Conservation (phyloP, 2,329 filamentous ascomycete genomes). For the Fonsecaea nubica region DNA sequence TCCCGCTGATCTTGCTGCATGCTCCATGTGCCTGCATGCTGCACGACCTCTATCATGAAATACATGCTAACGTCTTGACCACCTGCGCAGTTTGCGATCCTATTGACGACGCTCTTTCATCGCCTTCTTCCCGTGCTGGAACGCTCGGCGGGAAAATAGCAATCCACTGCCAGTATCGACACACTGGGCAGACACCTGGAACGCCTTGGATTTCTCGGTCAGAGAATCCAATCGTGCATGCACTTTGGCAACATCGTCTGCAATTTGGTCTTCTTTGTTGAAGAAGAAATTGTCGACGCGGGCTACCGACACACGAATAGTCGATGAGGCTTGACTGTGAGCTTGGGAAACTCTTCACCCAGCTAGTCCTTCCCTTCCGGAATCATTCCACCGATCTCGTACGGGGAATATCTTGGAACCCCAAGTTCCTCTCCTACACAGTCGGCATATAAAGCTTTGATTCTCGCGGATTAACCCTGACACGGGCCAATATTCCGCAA, state of each 20-base stretch:
- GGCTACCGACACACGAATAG: slow-evolving; percentile 3
- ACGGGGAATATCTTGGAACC: slow-evolving; percentile 3
- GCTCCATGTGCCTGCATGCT: slow-evolving; percentile 30
- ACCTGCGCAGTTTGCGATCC: slow-evolving; percentile 26
- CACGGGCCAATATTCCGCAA: background rate
- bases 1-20: slow-evolving; percentile 24
- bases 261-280: slow-evolving; percentile 33
- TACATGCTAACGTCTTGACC: slow-evolving; percentile 19
- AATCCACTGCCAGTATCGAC: slow-evolving; percentile 3
- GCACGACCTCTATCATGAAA: slow-evolving; percentile 14
- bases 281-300: slow-evolving; percentile 27
- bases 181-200: slow-evolving; percentile 14
- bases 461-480: background rate
- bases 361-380: background rate
- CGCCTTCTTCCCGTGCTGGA: slow-evolving; percentile 18
- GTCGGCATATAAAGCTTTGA: background rate
- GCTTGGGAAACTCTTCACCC: background rate
- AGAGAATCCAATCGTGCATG: slow-evolving; percentile 10
- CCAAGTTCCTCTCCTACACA: background rate
- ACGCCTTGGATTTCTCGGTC: slow-evolving; percentile 9
- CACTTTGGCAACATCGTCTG: slow-evolving; percentile 5
- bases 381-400: slow-evolving; percentile 2
- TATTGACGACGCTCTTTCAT: slow-evolving; percentile 24
- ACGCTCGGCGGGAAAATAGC: slow-evolving; percentile 10
- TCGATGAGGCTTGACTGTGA: slow-evolving; percentile 12